Percentiles rank a stretch among this genome's conserved stretches.
Evolutionary conservation across 108 stramenopile species (phyloP).

Genomic region (Conticribra guillardii): DNA sequence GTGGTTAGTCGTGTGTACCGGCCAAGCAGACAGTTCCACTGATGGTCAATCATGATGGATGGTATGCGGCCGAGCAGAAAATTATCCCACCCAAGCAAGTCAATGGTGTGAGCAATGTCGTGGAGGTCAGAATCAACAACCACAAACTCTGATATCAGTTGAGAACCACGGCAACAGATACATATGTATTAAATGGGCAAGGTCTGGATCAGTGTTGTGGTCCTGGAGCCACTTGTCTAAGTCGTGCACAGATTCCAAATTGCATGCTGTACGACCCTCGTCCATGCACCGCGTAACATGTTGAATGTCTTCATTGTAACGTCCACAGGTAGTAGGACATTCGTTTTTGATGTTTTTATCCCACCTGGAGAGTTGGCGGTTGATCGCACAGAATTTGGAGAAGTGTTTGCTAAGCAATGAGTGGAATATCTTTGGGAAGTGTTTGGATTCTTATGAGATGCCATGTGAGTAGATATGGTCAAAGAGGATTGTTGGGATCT

Average conservation of each 20-base stretch:
- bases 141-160: not conserved
- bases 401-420: constrained; percentile 4
- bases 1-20: too few species aligned
- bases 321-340: constrained; percentile 3
- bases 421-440: constrained; percentile 10
- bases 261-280: not conserved
- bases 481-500: not conserved
- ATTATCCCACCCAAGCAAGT: constrained; percentile 8
- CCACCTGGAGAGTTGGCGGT: not conserved
- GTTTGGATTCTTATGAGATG: not conserved
- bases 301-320: not conserved
- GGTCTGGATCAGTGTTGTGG: not conserved
- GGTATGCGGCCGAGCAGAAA: not conserved
- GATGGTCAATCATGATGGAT: not conserved
- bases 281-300: constrained; percentile 6
- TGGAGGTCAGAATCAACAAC: not conserved
- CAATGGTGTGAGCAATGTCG: not conserved
- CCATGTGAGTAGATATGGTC: constrained; percentile 3
- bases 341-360: not conserved
- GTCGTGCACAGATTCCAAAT: not conserved
- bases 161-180: too few species aligned
- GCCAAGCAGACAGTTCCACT: not conserved
- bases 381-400: constrained; percentile 5
- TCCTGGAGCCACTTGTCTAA: not conserved
- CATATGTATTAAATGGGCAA: not conserved